Evolutionary conservation across 306 rosid species (phyloP).

Genomic region (Lagenaria siceraria): DNA sequence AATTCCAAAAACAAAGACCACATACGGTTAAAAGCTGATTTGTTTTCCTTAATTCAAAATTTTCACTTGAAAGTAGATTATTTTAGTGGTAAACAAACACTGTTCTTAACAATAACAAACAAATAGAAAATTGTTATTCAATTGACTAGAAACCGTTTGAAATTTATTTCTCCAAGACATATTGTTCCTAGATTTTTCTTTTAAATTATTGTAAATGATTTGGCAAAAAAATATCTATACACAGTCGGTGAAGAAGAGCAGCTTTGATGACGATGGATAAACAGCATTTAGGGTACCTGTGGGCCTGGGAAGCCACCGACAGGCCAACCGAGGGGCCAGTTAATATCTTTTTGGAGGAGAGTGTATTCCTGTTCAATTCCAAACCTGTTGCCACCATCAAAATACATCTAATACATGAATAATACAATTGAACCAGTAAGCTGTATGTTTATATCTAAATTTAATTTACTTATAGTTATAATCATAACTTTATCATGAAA

Average conservation of each 20-base stretch:
- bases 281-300: constrained; percentile 20
- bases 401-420: background rate
- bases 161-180: background rate
- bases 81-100: too few relatives aligned
- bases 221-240: background rate
- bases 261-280: background rate
- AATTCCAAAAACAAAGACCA: background rate
- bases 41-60: too few relatives aligned
- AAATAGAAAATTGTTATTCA: too few relatives aligned
- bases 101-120: too few relatives aligned
- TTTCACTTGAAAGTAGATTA: too few relatives aligned
- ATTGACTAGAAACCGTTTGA: too few relatives aligned
- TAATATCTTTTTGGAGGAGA: constrained; percentile 32
- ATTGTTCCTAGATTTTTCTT: background rate
- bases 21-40: too few relatives aligned
- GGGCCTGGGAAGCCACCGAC: constrained; percentile 44
- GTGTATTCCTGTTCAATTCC: constrained; percentile 56
- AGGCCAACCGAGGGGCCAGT: constrained; percentile 45
- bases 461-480: background rate
- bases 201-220: background rate
- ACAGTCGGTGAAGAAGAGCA: background rate
- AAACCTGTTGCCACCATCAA: constrained; percentile 18
- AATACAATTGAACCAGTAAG: background rate
- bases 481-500: background rate
- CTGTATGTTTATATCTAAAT: background rate